Conservation (phyloP, 2,329 filamentous ascomycete genomes). For the Annulohypoxylon truncatum region DNA sequence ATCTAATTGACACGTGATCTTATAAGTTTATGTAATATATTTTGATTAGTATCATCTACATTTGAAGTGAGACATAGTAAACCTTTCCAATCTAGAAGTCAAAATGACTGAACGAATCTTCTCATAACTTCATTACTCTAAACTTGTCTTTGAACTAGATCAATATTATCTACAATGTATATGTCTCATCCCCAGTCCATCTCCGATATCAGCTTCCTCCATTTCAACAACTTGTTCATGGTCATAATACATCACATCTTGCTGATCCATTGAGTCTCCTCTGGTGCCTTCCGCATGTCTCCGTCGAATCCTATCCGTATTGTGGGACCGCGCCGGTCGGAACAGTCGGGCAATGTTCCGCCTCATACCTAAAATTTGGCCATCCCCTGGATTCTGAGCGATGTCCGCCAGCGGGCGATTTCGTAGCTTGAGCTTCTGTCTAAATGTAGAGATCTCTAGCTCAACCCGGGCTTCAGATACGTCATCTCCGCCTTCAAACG, state of each 20-base stretch:
- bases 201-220: constrained; percentile 24
- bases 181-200: constrained; percentile 19
- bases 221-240: not conserved
- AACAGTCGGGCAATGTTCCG: constrained; percentile 32
- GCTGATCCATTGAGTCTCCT: not conserved
- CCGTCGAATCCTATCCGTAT: not conserved
- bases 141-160: not conserved
- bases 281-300: not conserved
- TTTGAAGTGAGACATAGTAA: not conserved
- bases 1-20: not conserved
- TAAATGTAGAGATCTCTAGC: constrained; percentile 16
- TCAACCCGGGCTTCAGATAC: constrained; percentile 28
- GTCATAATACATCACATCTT: not conserved
- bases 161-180: not conserved
- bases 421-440: constrained; percentile 34
- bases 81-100: not conserved
- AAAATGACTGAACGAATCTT: not conserved
- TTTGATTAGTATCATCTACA: not conserved
- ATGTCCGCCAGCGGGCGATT: constrained; percentile 40
- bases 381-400: constrained; percentile 35
- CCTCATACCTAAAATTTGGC: constrained; percentile 39
- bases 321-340: constrained; percentile 5
- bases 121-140: not conserved
- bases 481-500: constrained; percentile 10
- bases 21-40: not conserved